Conservation (phyloP, 129 eudicot genomes). For the Calendula officinalis region DNA sequence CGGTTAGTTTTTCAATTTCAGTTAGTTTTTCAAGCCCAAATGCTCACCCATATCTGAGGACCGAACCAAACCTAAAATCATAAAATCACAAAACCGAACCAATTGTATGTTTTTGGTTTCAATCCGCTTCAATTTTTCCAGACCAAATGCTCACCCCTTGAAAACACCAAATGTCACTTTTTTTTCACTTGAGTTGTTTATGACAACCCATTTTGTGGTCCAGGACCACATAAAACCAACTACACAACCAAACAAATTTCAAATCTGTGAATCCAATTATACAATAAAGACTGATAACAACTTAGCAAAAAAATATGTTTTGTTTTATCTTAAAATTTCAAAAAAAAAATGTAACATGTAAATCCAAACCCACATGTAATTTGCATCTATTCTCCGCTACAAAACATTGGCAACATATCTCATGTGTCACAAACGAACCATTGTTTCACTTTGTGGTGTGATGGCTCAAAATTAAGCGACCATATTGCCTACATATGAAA, state of each 20-base stretch:
- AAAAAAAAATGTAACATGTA: background rate
- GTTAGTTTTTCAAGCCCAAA: too few species aligned
- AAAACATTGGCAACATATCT: conserved; percentile 10
- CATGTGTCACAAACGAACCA: conserved; percentile 1
- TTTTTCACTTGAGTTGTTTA: background rate
- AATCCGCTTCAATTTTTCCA: too few species aligned
- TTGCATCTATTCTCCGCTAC: conserved; percentile 2
- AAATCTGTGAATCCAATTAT: conserved; percentile 19
- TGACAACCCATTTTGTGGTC: conserved; percentile 5
- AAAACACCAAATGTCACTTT: background rate
- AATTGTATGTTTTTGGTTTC: too few species aligned
- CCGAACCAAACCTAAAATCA: too few species aligned
- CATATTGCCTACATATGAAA: background rate
- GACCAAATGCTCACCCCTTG: too few species aligned
- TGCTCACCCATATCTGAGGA: too few species aligned
- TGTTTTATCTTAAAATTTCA: background rate
- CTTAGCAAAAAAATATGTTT: background rate
- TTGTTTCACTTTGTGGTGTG: background rate
- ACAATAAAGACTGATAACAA: background rate
- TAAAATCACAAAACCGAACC: too few species aligned
- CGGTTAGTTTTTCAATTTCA: too few species aligned
- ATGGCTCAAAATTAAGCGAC: conserved; percentile 2
- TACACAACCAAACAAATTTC: background rate
- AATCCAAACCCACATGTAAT: background rate
- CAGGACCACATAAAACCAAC: conserved; percentile 14